These are phyloP conservation scores for Aspergillus avenaceus DNA, from an alignment of 495 filamentous ascomycete genomes.

Conservation along the genomic window DNA sequence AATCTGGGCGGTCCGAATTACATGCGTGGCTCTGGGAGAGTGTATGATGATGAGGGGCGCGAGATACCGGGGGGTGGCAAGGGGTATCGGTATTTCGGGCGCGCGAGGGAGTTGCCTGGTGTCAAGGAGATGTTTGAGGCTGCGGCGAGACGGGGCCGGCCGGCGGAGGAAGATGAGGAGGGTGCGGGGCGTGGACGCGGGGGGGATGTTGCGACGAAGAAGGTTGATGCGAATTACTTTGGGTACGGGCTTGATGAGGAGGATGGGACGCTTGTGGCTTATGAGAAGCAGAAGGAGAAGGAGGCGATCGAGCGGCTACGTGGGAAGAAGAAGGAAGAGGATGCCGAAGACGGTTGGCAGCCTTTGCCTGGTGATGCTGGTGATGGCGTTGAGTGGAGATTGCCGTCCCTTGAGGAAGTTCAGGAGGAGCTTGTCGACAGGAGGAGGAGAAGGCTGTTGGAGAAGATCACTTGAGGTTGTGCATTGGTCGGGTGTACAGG, in stretches of 20 bases:
- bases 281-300: slow-evolving; percentile 79
- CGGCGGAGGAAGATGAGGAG: slow-evolving; percentile 59
- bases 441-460: slow-evolving; percentile 73
- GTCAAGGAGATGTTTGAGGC: slow-evolving; percentile 97
- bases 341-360: slow-evolving; percentile 65
- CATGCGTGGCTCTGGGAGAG: slow-evolving; percentile 80
- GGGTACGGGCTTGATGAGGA: slow-evolving; percentile 94
- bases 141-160: slow-evolving; percentile 46
- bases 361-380: slow-evolving; percentile 81
- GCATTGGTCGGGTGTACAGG: neutral
- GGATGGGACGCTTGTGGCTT: slow-evolving; percentile 76
- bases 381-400: slow-evolving; percentile 77
- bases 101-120: slow-evolving; percentile 85
- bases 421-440: slow-evolving; percentile 88
- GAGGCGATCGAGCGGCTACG: slow-evolving; percentile 68
- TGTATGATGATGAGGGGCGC: slow-evolving; percentile 87
- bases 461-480: slow-evolving; percentile 60
- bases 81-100: slow-evolving; percentile 89
- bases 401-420: slow-evolving; percentile 86
- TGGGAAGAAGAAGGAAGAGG: slow-evolving; percentile 38
- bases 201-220: slow-evolving; percentile 66
- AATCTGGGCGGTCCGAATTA: slow-evolving; percentile 95
- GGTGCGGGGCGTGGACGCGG: slow-evolving; percentile 56
- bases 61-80: slow-evolving; percentile 89
- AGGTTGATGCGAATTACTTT: slow-evolving; percentile 93